These are phyloP conservation scores for Aspergillus niger DNA, from an alignment of 2,329 filamentous ascomycete species.

Conservation along the genomic window DNA sequence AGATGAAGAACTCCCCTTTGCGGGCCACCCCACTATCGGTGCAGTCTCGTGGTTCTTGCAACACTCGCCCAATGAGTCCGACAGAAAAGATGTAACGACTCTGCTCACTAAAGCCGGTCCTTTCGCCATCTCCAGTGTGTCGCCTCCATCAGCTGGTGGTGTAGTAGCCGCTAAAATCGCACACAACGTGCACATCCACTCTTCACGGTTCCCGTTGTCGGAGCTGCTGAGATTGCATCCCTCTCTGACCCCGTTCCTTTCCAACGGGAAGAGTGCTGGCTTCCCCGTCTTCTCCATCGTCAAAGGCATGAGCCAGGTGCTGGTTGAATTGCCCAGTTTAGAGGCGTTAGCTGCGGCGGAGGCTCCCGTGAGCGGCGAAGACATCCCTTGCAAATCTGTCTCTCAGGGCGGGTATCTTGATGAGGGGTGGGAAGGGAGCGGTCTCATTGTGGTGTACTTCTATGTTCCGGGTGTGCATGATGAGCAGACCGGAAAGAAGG, in stretches of 20 bases:
- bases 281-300: conserved; percentile 44
- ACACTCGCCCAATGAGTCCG: conserved; percentile 21
- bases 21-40: conserved; percentile 61
- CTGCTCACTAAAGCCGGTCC: conserved; percentile 61
- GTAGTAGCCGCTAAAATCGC: conserved; percentile 36
- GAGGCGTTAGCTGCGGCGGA: conserved; percentile 54
- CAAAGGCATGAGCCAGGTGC: conserved; percentile 57
- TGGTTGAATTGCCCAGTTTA: conserved; percentile 63
- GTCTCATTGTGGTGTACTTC: conserved; percentile 36
- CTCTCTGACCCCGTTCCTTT: conserved; percentile 25
- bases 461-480: conserved; percentile 54
- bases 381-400: conserved; percentile 16
- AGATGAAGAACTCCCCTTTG: conserved; percentile 56
- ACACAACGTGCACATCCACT: conserved; percentile 41
- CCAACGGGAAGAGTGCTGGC: conserved; percentile 5
- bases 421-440: conserved; percentile 32
- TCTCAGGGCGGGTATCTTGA: conserved; percentile 30
- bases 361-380: conserved; percentile 26
- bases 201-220: conserved; percentile 23
- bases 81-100: conserved; percentile 25
- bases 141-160: conserved; percentile 1
- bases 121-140: conserved; percentile 49
- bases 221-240: conserved; percentile 33
- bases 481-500: conserved; percentile 52
- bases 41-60: conserved; percentile 52